Evolutionary conservation across 2,329 filamentous ascomycete genomes (phyloP).

Genomic region (Cladosporium halotolerans): DNA sequence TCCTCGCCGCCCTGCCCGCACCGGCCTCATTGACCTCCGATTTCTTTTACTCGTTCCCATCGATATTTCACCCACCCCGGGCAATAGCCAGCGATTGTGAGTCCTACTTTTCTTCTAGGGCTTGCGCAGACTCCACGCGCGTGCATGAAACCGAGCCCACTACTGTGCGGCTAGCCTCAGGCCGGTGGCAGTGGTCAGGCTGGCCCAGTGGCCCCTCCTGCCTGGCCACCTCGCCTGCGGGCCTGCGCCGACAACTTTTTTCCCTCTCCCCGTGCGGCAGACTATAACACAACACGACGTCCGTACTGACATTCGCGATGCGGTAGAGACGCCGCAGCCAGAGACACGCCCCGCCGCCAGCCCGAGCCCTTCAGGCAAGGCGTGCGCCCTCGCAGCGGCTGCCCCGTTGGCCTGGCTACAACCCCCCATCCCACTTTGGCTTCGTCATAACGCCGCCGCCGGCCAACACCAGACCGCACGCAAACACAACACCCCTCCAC

Average conservation of each 20-base stretch:
- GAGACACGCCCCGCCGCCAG: not conserved
- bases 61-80: not conserved
- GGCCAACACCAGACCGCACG: constrained; percentile 4
- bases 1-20: no score
- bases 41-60: not conserved
- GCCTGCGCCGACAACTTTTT: not conserved
- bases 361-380: not conserved
- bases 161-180: constrained; percentile 5
- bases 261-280: not conserved
- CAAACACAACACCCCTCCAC: not conserved
- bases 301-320: constrained; percentile 9
- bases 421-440: not conserved
- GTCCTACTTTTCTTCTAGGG: constrained; percentile 11
- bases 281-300: not conserved
- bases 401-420: not conserved
- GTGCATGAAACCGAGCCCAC: constrained; percentile 4
- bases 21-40: no score
- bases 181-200: constrained; percentile 5
- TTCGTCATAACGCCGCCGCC: not conserved
- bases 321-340: not conserved
- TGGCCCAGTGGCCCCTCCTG: not conserved
- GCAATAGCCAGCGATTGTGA: constrained; percentile 2
- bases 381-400: not conserved
- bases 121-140: constrained; percentile 5
- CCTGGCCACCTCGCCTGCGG: not conserved